Evolutionary conservation across 2,329 filamentous ascomycete species (phyloP), one percentile per base, ranked within the genome.

Genomic region (Furcasterigmium furcatum): DNA sequence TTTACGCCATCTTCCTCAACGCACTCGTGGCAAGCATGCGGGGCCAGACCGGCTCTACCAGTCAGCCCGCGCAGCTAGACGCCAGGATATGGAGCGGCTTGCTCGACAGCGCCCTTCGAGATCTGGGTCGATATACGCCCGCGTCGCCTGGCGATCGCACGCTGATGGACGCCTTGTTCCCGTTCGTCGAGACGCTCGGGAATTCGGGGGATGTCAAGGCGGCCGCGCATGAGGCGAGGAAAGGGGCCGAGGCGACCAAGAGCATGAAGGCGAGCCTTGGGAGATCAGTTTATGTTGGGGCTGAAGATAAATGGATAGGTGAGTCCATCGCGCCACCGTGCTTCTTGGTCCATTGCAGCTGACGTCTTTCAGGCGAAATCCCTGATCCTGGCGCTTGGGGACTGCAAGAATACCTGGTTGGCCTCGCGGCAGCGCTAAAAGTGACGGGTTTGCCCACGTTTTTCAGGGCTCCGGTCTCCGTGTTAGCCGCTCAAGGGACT

Each of bases 211-310:
- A 88, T 60, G 63, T 92, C 18, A 77, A 80, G 53, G 74, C 82
- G 60, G 91, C 94, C 6, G 90, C 89, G 0, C 73, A 82, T 55
- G 90, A 88, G 2, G 85, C 91, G 1, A 79, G 79, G 52, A 74
- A 82, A 39, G 94, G 86, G 1, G 87, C 91, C 4, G 85, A 92
- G 52, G 80, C 80, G 21, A 97, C 92, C 18, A 95, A 91, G 72
- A 87, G 86, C 19, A 96, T 97, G 91, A 82, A 87, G 64, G 89
- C 94, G 35, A 94, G 85, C 56, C 71, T 99, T 34, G 94, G 94
- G 7, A 73, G 90, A 47, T 82, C 86, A 3, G 88, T 94, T 12
- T 95, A 95, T 63, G 82, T 95, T 43, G 89, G 87, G 18, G 83
- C 50, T 79, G 73, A 61, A 87, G 86, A 14, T 91, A 77, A 70